phyloP scores from a whole-genome alignment of 192 early-diverging fungal species.

The Allomyces arbusculus region DNA sequence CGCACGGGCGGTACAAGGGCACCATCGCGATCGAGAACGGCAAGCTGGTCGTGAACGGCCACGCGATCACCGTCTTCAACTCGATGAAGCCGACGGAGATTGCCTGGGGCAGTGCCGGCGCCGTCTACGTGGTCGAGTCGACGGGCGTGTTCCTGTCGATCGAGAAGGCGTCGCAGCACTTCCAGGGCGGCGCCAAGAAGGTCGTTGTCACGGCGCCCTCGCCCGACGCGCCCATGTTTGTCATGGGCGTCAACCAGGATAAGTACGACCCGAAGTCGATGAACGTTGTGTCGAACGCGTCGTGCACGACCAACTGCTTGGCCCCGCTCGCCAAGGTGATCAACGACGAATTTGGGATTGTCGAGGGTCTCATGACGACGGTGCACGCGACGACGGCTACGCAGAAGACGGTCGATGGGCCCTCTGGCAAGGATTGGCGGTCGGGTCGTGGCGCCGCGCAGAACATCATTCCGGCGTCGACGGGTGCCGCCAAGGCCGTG shows the following conservation, averaged over 20 bases:
- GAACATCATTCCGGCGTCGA: conserved; percentile 96
- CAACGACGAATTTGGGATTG: conserved; percentile 85
- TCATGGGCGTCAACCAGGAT: conserved; percentile 89
- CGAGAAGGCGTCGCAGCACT: conserved; percentile 65
- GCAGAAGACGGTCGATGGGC: conserved; percentile 98
- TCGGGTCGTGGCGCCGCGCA: conserved; percentile 86
- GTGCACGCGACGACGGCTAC: conserved; percentile 96
- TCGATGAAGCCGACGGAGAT: conserved; percentile 68
- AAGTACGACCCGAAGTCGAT: conserved; percentile 61
- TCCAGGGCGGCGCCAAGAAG: conserved; percentile 92
- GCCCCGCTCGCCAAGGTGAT: conserved; percentile 94
- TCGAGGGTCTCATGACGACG: conserved; percentile 96
- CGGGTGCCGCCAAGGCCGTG: conserved; percentile 97
- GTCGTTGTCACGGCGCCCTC: conserved; percentile 97
- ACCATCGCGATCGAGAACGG: conserved; percentile 56
- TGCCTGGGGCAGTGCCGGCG: conserved; percentile 64
- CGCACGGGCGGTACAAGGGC: conserved; percentile 87
- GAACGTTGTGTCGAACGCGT: conserved; percentile 89
- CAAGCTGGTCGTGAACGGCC: conserved; percentile 78
- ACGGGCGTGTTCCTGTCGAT: conserved; percentile 94
- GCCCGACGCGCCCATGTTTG: conserved; percentile 93
- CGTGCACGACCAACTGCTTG: conserved; percentile 99
- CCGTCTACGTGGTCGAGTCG: conserved; percentile 90
- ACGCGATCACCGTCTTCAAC: conserved; percentile 48
- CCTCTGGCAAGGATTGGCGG: conserved; percentile 93